Evolutionary conservation across 331 rosid species (phyloP), one percentile per base, ranked within the genome.

Genomic region (Erythrophleum ivorense): DNA sequence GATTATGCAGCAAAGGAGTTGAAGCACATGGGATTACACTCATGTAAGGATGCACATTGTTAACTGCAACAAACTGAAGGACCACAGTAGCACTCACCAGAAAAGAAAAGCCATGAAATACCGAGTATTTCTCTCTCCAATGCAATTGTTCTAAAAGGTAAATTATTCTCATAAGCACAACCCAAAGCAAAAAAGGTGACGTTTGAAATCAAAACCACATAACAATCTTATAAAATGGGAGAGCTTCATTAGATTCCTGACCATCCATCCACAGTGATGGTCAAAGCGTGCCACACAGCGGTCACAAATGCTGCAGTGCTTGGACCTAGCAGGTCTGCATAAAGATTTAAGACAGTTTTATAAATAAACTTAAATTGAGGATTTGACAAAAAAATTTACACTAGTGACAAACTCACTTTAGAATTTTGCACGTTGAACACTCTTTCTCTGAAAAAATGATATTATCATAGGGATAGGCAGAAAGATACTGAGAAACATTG

Each of bases 191-290:
- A 15, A 48, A 1, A 15, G 73, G 73, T 66, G 46, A 80, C 70
- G 43, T 10, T 45, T 50, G 71, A 62, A 52, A 66, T 64, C 45
- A 41, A 72, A 82, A 62, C 18, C 72, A 55, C 19, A 65, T 11
- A 78, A 78, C 65, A 31, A 75, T 62, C 76, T 5, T 66, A 49
- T 62, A 40, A 74, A 65, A 69, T 43, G 36, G 75, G 71, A 55
- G 54, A 38, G 18, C 8, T 38, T 78, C 60, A 78, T 80, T 63
- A 68, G 15, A 40, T 72, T 67, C 11, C 78, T 59, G 45, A 95
- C 99, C 97, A 93, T 93, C 99, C 98, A 95, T 87, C 98, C 99
- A 92, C 97, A 93, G 71, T 95, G 99, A 86, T 93, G 99, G 66
- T 95, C 99, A 80, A 93, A 93, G 58, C 97, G 91, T 50, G 99